phyloP scores from a whole-genome alignment of 768 basidiomycete genomes.

The Lepiota brunneoincarnata region DNA sequence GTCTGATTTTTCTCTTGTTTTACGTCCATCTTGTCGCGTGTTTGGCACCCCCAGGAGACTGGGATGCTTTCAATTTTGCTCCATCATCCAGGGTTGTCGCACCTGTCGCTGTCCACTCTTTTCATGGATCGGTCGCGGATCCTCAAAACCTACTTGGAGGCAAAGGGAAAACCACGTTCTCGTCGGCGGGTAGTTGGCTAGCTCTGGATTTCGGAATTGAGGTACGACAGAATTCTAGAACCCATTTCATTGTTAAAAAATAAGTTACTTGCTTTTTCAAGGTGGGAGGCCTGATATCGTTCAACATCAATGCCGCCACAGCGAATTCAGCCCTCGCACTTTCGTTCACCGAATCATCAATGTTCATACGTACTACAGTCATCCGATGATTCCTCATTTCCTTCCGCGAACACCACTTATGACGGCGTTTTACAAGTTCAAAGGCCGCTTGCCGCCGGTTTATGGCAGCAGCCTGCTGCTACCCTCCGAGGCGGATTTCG shows the following conservation, averaged over 20 bases:
- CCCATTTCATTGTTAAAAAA: background rate
- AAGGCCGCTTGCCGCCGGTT: slow-evolving; percentile 30
- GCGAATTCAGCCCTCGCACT: slow-evolving; percentile 39
- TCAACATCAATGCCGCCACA: slow-evolving; percentile 36
- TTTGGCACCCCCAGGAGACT: slow-evolving; percentile 44
- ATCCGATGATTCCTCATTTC: slow-evolving; percentile 53
- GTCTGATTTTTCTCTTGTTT: background rate
- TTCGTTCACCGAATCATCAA: slow-evolving; percentile 57
- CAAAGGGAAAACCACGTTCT: slow-evolving; percentile 35
- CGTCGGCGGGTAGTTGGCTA: slow-evolving; percentile 41
- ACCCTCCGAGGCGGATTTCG: slow-evolving; percentile 51
- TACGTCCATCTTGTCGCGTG: background rate
- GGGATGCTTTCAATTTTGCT: slow-evolving; percentile 52
- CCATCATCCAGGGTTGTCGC: slow-evolving; percentile 45
- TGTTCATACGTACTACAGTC: slow-evolving; percentile 49
- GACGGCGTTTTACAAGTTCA: slow-evolving; percentile 40
- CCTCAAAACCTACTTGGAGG: slow-evolving; percentile 31
- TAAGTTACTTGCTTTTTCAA: slow-evolving; percentile 19
- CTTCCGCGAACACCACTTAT: slow-evolving; percentile 39
- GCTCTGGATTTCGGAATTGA: slow-evolving; percentile 56
- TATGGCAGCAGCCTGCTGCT: slow-evolving; percentile 47
- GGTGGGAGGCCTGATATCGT: slow-evolving; percentile 53
- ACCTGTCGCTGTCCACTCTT: slow-evolving; percentile 36
- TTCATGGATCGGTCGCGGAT: slow-evolving; percentile 32
- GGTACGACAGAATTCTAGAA: slow-evolving; percentile 24